Conservation (phyloP, 768 basidiomycete genomes). For the Amanita phalloides region DNA sequence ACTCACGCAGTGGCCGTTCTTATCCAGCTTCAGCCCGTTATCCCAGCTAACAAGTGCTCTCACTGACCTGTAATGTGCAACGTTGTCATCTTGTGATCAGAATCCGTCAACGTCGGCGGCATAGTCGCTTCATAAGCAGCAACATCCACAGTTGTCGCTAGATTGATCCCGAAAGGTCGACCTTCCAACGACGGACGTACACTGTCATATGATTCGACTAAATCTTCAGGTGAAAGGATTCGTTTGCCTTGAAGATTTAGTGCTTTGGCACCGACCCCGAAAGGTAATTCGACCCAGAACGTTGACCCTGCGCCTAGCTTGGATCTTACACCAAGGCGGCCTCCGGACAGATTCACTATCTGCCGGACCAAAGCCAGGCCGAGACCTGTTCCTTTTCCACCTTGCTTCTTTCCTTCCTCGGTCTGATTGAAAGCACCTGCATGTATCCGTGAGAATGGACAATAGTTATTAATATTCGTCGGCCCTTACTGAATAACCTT, state of each 20-base stretch:
- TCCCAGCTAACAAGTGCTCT: no score
- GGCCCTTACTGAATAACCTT: slow-evolving; percentile 56
- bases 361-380: slow-evolving; percentile 70
- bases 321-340: slow-evolving; percentile 59
- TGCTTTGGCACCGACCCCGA: slow-evolving; percentile 60
- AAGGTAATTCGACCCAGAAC: slow-evolving; percentile 81
- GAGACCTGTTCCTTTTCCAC: slow-evolving; percentile 62
- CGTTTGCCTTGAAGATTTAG: slow-evolving; percentile 12
- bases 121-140: slow-evolving; percentile 17
- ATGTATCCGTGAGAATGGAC: background rate
- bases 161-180: slow-evolving; percentile 14
- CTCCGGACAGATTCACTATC: slow-evolving; percentile 67
- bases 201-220: background rate
- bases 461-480: background rate
- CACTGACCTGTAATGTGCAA: background rate
- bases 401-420: slow-evolving; percentile 65
- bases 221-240: background rate
- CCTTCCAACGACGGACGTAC: slow-evolving; percentile 15
- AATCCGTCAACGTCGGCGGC: slow-evolving; percentile 6
- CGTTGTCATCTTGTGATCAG: background rate
- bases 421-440: slow-evolving; percentile 71
- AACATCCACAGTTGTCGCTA: slow-evolving; percentile 20
- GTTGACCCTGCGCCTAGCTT: slow-evolving; percentile 64
- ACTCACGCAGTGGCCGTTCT: background rate
- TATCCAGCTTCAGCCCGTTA: background rate